These are phyloP conservation scores for Thalia dealbata DNA, from an alignment of 176 grass and related monocot species.

Conservation along the genomic window DNA sequence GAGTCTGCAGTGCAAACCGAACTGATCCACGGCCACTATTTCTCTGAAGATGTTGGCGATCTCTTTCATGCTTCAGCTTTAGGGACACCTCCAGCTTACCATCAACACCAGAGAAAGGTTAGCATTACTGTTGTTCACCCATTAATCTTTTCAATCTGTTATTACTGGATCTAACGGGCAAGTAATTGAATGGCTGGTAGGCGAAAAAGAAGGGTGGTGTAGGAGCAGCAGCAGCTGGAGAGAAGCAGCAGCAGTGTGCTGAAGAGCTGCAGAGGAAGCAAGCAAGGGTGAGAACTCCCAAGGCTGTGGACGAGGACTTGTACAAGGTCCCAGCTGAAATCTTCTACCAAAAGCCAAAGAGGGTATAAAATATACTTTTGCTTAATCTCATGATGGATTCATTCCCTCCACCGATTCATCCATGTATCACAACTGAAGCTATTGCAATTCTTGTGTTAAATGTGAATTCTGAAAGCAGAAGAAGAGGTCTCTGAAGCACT, in stretches of 20 bases:
- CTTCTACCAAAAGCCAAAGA: not conserved
- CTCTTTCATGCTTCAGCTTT: not conserved
- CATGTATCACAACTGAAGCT: not conserved
- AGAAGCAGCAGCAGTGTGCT: not conserved
- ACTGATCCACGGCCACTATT: not conserved
- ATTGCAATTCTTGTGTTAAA: not conserved
- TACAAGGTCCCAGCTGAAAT: slow-evolving; percentile 6
- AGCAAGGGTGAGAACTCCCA: not conserved
- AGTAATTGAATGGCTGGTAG: not conserved
- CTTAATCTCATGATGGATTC: not conserved
- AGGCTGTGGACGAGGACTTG: slow-evolving; percentile 2
- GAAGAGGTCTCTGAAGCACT: not conserved
- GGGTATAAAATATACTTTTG: not conserved
- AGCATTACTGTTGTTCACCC: not conserved
- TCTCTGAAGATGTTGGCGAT: not conserved
- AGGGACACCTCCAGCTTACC: slow-evolving; percentile 15
- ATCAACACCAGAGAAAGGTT: slow-evolving; percentile 8
- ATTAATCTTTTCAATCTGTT: not conserved
- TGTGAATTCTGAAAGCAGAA: not conserved
- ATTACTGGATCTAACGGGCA: not conserved
- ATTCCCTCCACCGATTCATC: not conserved
- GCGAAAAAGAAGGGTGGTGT: not conserved
- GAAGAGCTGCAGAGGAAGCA: slow-evolving; percentile 5
- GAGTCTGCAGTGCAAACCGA: slow-evolving; percentile 6
- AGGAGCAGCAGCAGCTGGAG: not conserved